Percentiles rank a stretch among this genome's conserved stretches.
Evolutionary conservation across 1,139 yeast species (phyloP).

Genomic region (Yamadazyma aaseri): DNA sequence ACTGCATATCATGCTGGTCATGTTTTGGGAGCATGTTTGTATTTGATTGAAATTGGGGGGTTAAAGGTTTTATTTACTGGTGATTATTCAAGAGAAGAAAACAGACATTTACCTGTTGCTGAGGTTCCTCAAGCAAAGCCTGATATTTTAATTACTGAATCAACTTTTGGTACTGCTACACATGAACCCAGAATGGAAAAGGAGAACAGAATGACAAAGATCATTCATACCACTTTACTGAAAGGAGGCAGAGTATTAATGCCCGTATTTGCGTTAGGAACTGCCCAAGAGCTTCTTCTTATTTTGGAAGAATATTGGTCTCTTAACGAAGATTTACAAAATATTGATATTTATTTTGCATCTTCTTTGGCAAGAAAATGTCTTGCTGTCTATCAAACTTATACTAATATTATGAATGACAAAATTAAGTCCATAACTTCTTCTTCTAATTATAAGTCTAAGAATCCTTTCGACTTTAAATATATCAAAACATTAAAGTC

Average conservation of each 20-base stretch:
- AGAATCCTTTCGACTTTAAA: constrained; percentile 87
- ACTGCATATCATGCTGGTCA: constrained; percentile 99
- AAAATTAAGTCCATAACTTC: constrained; percentile 76
- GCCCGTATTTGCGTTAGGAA: constrained; percentile 95
- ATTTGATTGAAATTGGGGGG: constrained; percentile 91
- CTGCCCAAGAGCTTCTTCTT: constrained; percentile 89
- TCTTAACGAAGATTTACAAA: constrained; percentile 76
- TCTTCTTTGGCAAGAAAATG: constrained; percentile 93
- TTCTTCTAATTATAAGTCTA: constrained; percentile 41
- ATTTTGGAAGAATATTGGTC: constrained; percentile 96
- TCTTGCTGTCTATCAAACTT: constrained; percentile 96
- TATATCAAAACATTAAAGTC: constrained; percentile 78
- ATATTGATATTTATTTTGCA: constrained; percentile 83
- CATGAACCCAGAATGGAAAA: constrained; percentile 88
- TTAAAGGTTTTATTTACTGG: constrained; percentile 89
- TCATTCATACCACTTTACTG: constrained; percentile 78
- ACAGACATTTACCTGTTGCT: constrained; percentile 91
- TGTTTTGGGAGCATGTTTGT: constrained; percentile 98
- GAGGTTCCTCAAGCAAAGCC: constrained; percentile 91
- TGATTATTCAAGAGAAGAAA: constrained; percentile 93
- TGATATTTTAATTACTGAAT: constrained; percentile 87
- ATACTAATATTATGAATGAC: constrained; percentile 96
- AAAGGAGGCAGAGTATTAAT: constrained; percentile 91
- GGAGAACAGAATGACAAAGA: constrained; percentile 74
- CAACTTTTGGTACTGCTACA: constrained; percentile 97